Evolutionary conservation across 768 basidiomycete species (phyloP).

Genomic region (Sporobolomyces pararoseus): DNA sequence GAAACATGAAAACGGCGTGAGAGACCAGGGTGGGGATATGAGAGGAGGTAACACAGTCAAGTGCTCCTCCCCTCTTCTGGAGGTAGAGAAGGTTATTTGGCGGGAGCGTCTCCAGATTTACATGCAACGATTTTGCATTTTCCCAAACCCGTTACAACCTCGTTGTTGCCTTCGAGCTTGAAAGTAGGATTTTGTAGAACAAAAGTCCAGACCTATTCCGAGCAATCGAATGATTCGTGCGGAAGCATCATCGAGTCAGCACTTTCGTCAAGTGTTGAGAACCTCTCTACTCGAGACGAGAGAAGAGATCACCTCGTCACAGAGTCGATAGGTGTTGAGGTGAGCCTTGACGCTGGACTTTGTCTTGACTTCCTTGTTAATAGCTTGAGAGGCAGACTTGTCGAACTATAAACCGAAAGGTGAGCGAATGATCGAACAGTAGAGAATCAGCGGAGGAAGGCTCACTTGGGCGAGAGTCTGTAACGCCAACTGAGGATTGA

Average conservation of each 20-base stretch:
- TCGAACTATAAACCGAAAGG: conserved; percentile 65
- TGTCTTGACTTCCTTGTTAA: conserved; percentile 88
- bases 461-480: conserved; percentile 91
- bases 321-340: conserved; percentile 82
- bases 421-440: background rate
- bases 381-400: conserved; percentile 85
- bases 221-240: background rate
- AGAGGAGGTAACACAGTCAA: conserved; percentile 12
- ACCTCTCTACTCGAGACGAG: no score
- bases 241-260: background rate
- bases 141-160: conserved; percentile 66
- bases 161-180: conserved; percentile 74
- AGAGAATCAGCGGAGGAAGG: background rate
- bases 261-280: background rate
- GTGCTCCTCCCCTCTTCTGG: background rate
- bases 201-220: conserved; percentile 84
- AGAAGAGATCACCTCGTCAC: conserved; percentile 70
- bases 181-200: conserved; percentile 87
- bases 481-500: conserved; percentile 97
- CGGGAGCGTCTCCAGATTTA: conserved; percentile 87
- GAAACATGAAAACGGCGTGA: no score
- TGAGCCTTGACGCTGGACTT: conserved; percentile 96
- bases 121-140: conserved; percentile 98
- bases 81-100: conserved; percentile 46
- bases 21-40: no score